Percentiles rank a stretch among this genome's conserved stretches.
phyloP scores from a whole-genome alignment of 192 early-diverging fungal genomes.

The Coemansia aciculifera region DNA sequence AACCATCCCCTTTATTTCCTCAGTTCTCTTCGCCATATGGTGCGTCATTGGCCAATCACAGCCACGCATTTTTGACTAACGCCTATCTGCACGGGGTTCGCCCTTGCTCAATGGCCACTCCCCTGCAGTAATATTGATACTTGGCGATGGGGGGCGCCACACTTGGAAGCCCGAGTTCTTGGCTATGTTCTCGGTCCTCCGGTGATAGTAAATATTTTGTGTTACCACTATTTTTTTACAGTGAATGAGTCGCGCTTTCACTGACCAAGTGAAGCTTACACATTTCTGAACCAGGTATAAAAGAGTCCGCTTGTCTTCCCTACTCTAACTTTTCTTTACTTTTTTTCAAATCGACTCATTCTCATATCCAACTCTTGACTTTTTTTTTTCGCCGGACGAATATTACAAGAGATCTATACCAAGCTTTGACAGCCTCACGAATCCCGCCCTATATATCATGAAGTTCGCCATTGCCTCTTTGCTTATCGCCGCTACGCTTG shows the following conservation, averaged over 20 bases:
- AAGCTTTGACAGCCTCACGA: conserved; percentile 4
- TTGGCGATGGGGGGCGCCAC: not conserved
- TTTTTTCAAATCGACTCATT: not conserved
- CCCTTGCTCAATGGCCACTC: not conserved
- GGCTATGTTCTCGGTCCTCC: not conserved
- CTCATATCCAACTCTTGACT: not conserved
- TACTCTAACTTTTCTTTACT: not conserved
- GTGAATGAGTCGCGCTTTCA: not conserved
- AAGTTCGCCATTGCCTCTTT: conserved; percentile 21
- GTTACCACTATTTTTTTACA: not conserved
- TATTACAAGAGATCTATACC: not conserved
- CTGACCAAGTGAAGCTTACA: not conserved
- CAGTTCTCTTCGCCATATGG: not conserved
- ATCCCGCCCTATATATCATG: conserved; percentile 7
- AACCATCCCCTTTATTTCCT: not conserved
- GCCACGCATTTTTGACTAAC: not conserved
- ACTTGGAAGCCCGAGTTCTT: not conserved
- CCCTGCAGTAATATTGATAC: not conserved
- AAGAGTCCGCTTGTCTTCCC: not conserved
- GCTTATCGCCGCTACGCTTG: conserved; percentile 17
- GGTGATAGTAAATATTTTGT: not conserved
- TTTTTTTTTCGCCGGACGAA: not conserved
- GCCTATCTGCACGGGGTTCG: not conserved
- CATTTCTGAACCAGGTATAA: not conserved
- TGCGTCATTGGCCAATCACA: not conserved